Evolutionary conservation across 208 protist genomes (phyloP).

Genomic region (Crithidia expoeki): DNA sequence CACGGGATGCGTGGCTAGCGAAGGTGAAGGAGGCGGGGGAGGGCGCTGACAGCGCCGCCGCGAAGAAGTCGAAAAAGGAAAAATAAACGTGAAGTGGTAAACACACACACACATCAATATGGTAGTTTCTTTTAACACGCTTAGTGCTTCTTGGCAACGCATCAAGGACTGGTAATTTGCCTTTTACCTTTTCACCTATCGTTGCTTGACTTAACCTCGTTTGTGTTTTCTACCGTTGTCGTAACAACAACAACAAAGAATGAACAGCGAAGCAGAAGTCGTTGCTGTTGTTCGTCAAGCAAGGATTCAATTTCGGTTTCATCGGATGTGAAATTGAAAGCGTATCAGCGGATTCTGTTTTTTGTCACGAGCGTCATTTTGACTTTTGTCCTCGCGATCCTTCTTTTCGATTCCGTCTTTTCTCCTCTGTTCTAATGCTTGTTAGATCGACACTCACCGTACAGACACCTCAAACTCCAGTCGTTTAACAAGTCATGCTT

Average conservation of each 20-base stretch:
- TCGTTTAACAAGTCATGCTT: too few relatives aligned
- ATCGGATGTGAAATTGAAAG: too few relatives aligned
- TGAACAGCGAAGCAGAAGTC: neutral
- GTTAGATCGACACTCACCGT: too few relatives aligned
- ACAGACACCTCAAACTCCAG: too few relatives aligned
- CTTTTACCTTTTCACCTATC: neutral
- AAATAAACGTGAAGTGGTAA: neutral
- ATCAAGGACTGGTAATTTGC: neutral
- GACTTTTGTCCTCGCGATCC: too few relatives aligned
- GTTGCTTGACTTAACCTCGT: neutral
- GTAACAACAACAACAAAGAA: conserved; percentile 1
- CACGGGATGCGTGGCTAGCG: conserved; percentile 34
- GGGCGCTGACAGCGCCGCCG: neutral
- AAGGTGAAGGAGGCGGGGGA: conserved; percentile 15
- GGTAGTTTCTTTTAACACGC: neutral
- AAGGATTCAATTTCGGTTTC: too few relatives aligned
- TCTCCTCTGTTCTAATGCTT: too few relatives aligned
- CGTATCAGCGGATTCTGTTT: neutral
- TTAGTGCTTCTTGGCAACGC: neutral
- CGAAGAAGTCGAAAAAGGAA: conserved; percentile 17
- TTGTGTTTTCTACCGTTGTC: neutral
- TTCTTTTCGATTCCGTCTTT: too few relatives aligned
- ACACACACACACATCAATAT: neutral
- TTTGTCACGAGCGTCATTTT: too few relatives aligned
- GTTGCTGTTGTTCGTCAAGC: too few relatives aligned